Base-by-base conservation (phyloP, 495 filamentous ascomycete species). In the Tuber magnatum region DNA sequence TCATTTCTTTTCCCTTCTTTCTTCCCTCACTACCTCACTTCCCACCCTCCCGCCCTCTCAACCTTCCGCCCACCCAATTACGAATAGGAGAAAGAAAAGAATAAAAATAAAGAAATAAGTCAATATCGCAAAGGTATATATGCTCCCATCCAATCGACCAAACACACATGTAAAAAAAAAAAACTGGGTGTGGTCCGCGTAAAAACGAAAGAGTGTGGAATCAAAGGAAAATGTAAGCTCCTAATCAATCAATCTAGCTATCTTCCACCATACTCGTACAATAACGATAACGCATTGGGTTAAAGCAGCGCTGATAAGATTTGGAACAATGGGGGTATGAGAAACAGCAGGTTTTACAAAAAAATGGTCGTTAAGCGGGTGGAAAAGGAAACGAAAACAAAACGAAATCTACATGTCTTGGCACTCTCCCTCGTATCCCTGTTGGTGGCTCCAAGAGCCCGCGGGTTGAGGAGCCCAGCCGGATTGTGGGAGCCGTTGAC, bases 401-500 rank as follows among this genome's bases (percentile, higher is more conserved):
- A 28, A 65, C 5, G 42, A 68, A 39, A 43, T 73, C 48, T 78
- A 78, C 75, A 77, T 73, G 22, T 78, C 76, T 32, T 77, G 74
- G 69, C 43, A 72, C 20, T 68, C 76, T 48, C 51, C 75, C 42
- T 78, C 76, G 61, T 70, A 77, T 10, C 75, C 76, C 32, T 78
- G 76, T 38, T 78, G 40, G 69, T 78, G 76, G 39, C 74, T 71
- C 76, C 76, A 78, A 42, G 74, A 77, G 40, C 76, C 76, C 20
- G 73, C 76, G 5, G 77, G 77, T 42, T 79, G 77, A 42, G 77
- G 77, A 35, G 77, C 77, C 77, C 77, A 79, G 35, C 77, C 77
- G 70, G 76, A 78, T 71, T 78, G 76, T 18, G 77, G 77, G 14
- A 79, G 56, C 22, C 69, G 68, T 43, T 61, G 72, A 22, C 77